phyloP scores from a whole-genome alignment of 2,329 filamentous ascomycete species.

The Periconia macrospinosa region DNA sequence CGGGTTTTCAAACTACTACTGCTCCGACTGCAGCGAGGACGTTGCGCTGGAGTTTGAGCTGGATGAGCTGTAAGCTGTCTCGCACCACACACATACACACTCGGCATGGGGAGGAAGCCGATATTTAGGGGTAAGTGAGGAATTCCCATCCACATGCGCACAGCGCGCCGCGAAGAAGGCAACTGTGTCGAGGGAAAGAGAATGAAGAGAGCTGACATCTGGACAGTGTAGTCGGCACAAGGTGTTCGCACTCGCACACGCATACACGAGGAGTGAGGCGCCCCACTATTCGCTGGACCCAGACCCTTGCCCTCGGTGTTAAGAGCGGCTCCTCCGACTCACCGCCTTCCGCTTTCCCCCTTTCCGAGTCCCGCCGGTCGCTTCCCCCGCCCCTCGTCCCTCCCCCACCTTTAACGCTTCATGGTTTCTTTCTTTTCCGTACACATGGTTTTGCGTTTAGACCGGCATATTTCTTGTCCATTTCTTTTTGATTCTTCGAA shows the following conservation, averaged over 20 bases:
- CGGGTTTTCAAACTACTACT: constrained; percentile 50
- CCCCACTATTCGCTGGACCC: neutral
- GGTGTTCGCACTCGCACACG: too few species aligned
- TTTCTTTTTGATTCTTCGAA: too few species aligned
- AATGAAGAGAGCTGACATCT: neutral
- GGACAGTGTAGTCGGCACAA: too few species aligned
- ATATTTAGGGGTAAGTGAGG: neutral
- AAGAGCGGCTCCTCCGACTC: neutral
- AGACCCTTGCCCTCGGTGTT: neutral
- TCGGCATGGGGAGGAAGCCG: too few species aligned
- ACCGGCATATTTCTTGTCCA: neutral
- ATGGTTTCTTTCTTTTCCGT: neutral
- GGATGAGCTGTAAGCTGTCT: constrained; percentile 32
- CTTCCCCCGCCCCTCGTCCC: neutral
- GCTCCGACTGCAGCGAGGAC: constrained; percentile 48
- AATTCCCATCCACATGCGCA: neutral
- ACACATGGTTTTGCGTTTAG: neutral
- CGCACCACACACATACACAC: neutral
- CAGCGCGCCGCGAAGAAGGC: neutral
- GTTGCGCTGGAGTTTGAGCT: constrained; percentile 47
- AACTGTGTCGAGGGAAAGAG: neutral
- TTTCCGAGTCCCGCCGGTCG: neutral
- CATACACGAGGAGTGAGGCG: neutral
- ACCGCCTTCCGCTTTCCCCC: neutral
- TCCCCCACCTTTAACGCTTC: neutral